phyloP scores from a whole-genome alignment of 2,329 filamentous ascomycete genomes.

The Tolypocladium ophioglossoides region DNA sequence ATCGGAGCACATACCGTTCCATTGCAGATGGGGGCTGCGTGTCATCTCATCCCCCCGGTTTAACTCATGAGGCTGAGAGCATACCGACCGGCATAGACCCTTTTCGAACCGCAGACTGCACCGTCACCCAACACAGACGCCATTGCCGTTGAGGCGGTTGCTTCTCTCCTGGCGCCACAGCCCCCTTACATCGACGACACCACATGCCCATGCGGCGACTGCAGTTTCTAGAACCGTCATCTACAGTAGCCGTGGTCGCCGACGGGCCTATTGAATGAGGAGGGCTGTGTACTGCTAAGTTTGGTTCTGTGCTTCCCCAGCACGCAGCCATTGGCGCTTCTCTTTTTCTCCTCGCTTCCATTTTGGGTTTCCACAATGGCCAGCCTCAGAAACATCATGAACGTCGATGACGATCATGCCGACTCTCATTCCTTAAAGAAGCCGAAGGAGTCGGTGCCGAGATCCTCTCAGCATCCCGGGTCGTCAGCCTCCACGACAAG shows the following conservation, averaged over 20 bases:
- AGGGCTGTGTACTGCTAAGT: slow-evolving; percentile 37
- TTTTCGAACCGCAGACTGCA: slow-evolving; percentile 2
- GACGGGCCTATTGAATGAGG: slow-evolving; percentile 17
- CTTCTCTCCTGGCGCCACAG: slow-evolving; percentile 9
- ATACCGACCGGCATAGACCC: slow-evolving; percentile 2
- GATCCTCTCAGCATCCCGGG: slow-evolving; percentile 15
- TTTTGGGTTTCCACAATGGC: slow-evolving; percentile 37
- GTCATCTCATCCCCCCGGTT: slow-evolving; percentile 9
- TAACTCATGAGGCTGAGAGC: slow-evolving; percentile 9
- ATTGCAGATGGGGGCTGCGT: slow-evolving; percentile 12
- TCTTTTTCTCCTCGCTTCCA: slow-evolving; percentile 23
- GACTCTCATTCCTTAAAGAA: slow-evolving; percentile 34
- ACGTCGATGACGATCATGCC: slow-evolving; percentile 38
- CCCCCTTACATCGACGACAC: slow-evolving; percentile 6
- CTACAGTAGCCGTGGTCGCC: slow-evolving; percentile 15
- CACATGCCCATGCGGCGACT: slow-evolving; percentile 11
- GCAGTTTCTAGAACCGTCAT: slow-evolving; percentile 21
- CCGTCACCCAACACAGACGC: neutral
- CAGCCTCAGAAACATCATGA: slow-evolving; percentile 47
- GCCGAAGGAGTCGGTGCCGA: slow-evolving; percentile 28
- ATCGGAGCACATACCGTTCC: slow-evolving; percentile 7
- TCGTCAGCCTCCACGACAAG: slow-evolving; percentile 25
- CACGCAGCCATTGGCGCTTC: slow-evolving; percentile 18
- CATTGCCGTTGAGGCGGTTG: slow-evolving; percentile 2
- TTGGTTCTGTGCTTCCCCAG: slow-evolving; percentile 21